A percentile compares a stretch with the other conserved stretches of the same genome.
phyloP scores from a whole-genome alignment of 2,329 filamentous ascomycete species.

The Aspergillus sergii region DNA sequence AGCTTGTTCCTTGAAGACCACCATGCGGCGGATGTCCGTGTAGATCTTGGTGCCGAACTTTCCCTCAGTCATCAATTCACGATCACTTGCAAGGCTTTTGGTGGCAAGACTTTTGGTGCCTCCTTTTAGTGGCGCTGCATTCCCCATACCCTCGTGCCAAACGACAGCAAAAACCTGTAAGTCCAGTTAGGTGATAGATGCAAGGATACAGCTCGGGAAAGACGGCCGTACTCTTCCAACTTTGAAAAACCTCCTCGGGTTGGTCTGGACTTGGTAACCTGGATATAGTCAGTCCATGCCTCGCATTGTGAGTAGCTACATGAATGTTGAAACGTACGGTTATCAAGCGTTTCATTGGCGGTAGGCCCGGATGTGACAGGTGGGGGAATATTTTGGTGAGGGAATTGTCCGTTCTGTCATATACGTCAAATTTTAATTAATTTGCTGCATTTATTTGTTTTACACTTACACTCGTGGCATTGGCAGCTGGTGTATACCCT shows the following conservation, averaged over 20 bases:
- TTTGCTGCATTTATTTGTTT: too few species aligned
- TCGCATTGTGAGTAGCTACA: too few species aligned
- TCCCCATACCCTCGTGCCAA: conserved; percentile 34
- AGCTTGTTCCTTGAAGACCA: conserved; percentile 30
- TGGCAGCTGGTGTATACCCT: too few species aligned
- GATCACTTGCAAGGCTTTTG: conserved; percentile 14
- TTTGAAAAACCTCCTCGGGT: conserved; percentile 17
- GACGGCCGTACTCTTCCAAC: conserved; percentile 20
- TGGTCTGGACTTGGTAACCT: background rate
- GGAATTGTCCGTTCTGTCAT: background rate
- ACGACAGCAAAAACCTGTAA: conserved; percentile 33
- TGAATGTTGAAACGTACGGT: background rate
- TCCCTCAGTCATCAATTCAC: conserved; percentile 10
- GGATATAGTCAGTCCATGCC: background rate
- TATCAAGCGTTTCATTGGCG: background rate
- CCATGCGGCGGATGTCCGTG: conserved; percentile 36
- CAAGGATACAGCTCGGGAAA: too few species aligned
- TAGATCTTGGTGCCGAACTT: conserved; percentile 28
- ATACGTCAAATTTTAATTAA: background rate
- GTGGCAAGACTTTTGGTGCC: conserved; percentile 11
- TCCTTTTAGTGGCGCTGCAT: conserved; percentile 10
- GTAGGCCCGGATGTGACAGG: background rate
- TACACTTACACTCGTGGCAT: background rate
- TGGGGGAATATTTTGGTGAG: too few species aligned
- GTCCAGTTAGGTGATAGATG: background rate